These are phyloP conservation scores for Microcyclosporella mali DNA, from an alignment of 2,329 filamentous ascomycete species.

Conservation along the genomic window DNA sequence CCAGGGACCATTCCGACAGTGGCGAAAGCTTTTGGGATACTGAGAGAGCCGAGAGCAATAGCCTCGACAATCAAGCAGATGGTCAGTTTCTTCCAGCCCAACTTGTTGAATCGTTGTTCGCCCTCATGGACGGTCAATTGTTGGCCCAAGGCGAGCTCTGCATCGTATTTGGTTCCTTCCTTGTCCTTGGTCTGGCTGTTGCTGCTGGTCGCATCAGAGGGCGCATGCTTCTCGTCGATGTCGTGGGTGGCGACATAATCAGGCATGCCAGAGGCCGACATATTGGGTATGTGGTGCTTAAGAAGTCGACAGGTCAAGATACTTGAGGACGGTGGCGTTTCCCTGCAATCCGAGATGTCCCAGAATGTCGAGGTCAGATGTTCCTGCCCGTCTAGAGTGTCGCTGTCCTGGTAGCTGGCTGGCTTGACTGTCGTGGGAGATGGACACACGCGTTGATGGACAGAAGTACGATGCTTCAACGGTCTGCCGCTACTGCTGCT, in stretches of 20 bases:
- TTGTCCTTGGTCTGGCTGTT: conserved; percentile 4
- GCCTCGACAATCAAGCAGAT: conserved; percentile 52
- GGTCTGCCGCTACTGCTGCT: too few species aligned
- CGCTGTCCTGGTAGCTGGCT: too few species aligned
- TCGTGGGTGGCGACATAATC: conserved; percentile 13
- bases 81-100: conserved; percentile 45
- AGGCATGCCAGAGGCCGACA: conserved; percentile 10
- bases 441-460: too few species aligned
- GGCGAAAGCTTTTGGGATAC: conserved; percentile 51
- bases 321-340: too few species aligned
- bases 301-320: too few species aligned
- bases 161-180: conserved; percentile 9
- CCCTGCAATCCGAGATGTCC: too few species aligned
- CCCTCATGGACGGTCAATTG: conserved; percentile 27
- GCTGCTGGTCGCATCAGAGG: conserved; percentile 8
- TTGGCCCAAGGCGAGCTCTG: conserved; percentile 13
- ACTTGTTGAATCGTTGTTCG: conserved; percentile 33
- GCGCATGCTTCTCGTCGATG: conserved; percentile 10
- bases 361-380: too few species aligned
- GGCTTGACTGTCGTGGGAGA: too few species aligned
- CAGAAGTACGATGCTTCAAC: too few species aligned
- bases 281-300: neutral
- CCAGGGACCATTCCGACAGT: conserved; percentile 51
- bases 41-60: conserved; percentile 53
- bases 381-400: too few species aligned